phyloP scores from a whole-genome alignment of 2,329 filamentous ascomycete species.

The Aspergillus viridinutans region DNA sequence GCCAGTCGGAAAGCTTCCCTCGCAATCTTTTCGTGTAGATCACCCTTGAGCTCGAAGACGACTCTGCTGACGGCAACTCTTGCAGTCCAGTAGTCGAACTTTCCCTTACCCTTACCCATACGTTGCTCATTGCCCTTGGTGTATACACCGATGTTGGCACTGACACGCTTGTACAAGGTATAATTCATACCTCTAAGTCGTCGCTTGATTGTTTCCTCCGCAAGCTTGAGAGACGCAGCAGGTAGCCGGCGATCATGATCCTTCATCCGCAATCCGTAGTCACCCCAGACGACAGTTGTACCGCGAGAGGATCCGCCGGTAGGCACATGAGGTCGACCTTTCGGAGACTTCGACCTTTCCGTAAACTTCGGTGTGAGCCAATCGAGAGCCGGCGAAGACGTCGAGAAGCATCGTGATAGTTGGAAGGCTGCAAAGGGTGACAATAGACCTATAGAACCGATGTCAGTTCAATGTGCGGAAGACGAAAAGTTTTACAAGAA shows the following conservation, averaged over 20 bases:
- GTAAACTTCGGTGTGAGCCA: conserved; percentile 81
- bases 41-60: conserved; percentile 86
- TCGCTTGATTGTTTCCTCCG: conserved; percentile 88
- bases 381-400: conserved; percentile 56
- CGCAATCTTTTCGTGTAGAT: conserved; percentile 90
- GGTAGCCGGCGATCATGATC: conserved; percentile 91
- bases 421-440: conserved; percentile 28
- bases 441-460: conserved; percentile 21
- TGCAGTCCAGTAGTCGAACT: conserved; percentile 93
- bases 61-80: conserved; percentile 87
- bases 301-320: conserved; percentile 89
- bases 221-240: conserved; percentile 79
- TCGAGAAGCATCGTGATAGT: conserved; percentile 65
- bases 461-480: conserved; percentile 15
- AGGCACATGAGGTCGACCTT: conserved; percentile 79
- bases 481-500: conserved; percentile 6
- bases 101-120: conserved; percentile 99
- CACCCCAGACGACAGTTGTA: conserved; percentile 93
- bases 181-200: conserved; percentile 88
- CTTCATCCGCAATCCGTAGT: conserved; percentile 88
- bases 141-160: conserved; percentile 92
- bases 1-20: conserved; percentile 91
- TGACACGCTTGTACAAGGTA: conserved; percentile 83
- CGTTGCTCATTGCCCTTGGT: conserved; percentile 92
- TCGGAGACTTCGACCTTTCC: conserved; percentile 81